Evolutionary conservation across 176 grass and related monocot species (phyloP), one percentile per base, ranked within the genome.

Genomic region (Luzula sylvatica): DNA sequence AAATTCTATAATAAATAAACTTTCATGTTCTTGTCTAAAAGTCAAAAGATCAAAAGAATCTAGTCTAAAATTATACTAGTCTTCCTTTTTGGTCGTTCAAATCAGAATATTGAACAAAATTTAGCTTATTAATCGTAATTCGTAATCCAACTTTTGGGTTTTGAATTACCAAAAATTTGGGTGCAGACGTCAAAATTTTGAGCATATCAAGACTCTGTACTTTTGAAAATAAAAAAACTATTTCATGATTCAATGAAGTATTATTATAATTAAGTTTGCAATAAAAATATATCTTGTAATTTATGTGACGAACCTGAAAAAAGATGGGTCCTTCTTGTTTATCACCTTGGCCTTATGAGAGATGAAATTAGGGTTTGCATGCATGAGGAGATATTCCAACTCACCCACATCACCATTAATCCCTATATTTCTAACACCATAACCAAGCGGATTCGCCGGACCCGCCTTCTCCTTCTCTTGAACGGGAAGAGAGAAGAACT

Each of bases 351-450:
- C 90, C 58, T 67, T 58, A 40, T 85, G 74, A 8, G 70, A 68
- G 53, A 88, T 70, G 60, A 60, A 82, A 54, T 74, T 56, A 0
- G 83, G 80, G 70, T 68, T 85, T 59, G 90, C 72, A 15, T 89
- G 80, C 25, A 95, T 71, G 27, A 95, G 77, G 20, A 95, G 90
- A 78, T 88, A 89, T 70, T 95, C 90, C 32, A 95, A 66, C 74
- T 95, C 90, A 22, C 90, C 90, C 46, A 75, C 55, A 69, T 95
- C 90, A 60, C 90, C 90, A 43, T 76, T 84, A 43, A 85, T 78
- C 3, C 90, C 90, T 61, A 95, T 95, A 72, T 39, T 86, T 8
- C 80, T 70, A 63, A 75, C 76, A 16, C 84, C 90, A 59, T 95
- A 88, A 11, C 90, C 90, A 23, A 95, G 77, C 4, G 90, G 90